Evolutionary conservation across 2,329 filamentous ascomycete genomes (phyloP), one percentile per base, ranked within the genome.

Genomic region (Blastomyces parvus): DNA sequence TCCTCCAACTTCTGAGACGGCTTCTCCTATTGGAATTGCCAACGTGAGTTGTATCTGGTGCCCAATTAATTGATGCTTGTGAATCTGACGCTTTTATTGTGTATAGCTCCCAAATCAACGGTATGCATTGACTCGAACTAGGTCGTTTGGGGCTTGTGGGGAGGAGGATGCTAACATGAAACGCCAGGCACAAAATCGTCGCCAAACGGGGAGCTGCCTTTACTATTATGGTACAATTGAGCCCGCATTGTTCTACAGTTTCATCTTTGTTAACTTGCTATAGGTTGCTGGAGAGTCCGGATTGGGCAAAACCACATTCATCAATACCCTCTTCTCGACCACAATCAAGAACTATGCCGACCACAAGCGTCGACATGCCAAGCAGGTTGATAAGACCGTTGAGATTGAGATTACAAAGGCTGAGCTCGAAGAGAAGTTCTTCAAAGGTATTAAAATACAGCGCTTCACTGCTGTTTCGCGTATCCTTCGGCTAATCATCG

Each of bases 271-370:
- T 64, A 61, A 64, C 63, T 50, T 30, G 50, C 33, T 64, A 58
- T 73, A 96, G 91, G 91, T 97, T 80, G 94, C 94, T 82, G 93
- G 93, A 82, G 93, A 99, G 83, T 97, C 94, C 70, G 93, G 93
- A 75, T 82, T 97, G 71, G 94, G 94, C 83, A 99, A 99, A 86
- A 99, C 95, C 33, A 99, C 94, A 73, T 99, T 99, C 82, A 97
- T 99, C 87, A 99, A 99, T 87, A 99, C 94, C 65, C 88, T 99
- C 66, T 99, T 99, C 85, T 99, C 94, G 67, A 99, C 95, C 70
- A 99, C 94, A 73, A 99, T 99, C 86, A 99, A 99, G 86, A 99
- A 97, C 86, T 99, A 99, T 79, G 94, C 94, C 85, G 94, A 99
- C 80, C 93, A 99, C 86, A 96, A 96, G 85, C 90, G 91, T 80